Conservation (phyloP, 1,284 basidiomycete genomes). For the Cutaneotrichosporon curvatum region DNA sequence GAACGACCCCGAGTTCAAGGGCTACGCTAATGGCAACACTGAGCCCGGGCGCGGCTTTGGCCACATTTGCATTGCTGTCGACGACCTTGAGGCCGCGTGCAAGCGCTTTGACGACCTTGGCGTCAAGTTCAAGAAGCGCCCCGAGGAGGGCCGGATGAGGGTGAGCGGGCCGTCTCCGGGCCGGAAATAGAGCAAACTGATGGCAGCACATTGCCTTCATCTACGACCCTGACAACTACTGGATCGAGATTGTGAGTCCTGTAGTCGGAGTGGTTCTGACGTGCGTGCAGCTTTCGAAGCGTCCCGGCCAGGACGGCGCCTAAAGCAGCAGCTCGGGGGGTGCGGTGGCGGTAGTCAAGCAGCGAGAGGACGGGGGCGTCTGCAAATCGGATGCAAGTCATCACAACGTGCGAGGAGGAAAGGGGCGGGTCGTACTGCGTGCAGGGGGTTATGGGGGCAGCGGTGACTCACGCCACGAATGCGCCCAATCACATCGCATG, state of each 20-base stretch:
- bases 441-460: too few relatives aligned
- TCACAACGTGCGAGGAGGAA: too few relatives aligned
- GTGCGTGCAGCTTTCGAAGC: slow-evolving; percentile 1
- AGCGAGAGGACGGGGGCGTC: too few relatives aligned
- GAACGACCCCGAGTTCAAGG: slow-evolving; percentile 63
- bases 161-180: slow-evolving; percentile 53
- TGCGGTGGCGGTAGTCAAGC: too few relatives aligned
- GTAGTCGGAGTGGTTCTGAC: not conserved
- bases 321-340: too few relatives aligned
- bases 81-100: slow-evolving; percentile 76
- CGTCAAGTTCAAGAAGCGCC: slow-evolving; percentile 82
- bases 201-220: slow-evolving; percentile 60
- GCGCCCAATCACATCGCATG: too few relatives aligned
- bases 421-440: too few relatives aligned
- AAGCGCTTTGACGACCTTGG: slow-evolving; percentile 73
- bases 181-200: not conserved
- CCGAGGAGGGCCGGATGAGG: slow-evolving; percentile 77
- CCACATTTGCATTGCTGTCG: slow-evolving; percentile 72
- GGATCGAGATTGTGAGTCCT: slow-evolving; percentile 49
- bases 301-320: slow-evolving; percentile 11
- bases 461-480: too few relatives aligned
- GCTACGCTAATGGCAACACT: slow-evolving; percentile 73
- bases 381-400: too few relatives aligned
- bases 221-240: slow-evolving; percentile 71
- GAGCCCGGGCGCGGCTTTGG: slow-evolving; percentile 79